These are phyloP conservation scores for Colletotrichum tabaci DNA, from an alignment of 2,329 filamentous ascomycete genomes.

Conservation along the genomic window DNA sequence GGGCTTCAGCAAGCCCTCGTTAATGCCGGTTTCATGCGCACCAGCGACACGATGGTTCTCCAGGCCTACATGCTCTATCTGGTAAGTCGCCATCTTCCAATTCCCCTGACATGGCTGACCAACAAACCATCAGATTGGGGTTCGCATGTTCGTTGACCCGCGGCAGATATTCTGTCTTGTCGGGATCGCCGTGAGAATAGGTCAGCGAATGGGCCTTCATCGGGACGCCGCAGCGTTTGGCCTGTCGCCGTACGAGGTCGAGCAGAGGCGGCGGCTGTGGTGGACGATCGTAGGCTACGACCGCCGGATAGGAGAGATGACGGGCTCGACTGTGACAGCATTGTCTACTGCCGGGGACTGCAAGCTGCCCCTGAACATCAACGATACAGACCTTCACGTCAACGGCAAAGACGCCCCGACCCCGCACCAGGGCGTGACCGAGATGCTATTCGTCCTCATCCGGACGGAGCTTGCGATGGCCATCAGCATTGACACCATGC, in stretches of 20 bases:
- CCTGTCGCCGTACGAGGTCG: conserved; percentile 73
- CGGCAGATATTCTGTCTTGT: conserved; percentile 73
- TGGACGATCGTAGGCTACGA: conserved; percentile 81
- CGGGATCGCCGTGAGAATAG: conserved; percentile 77
- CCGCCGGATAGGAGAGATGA: conserved; percentile 77
- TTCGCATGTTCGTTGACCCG: conserved; percentile 73
- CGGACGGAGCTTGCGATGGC: conserved; percentile 71
- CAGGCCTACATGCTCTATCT: conserved; percentile 79
- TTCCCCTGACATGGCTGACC: conserved; percentile 7
- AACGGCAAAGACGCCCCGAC: conserved; percentile 69
- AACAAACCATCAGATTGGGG: conserved; percentile 49
- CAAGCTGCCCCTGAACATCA: conserved; percentile 72
- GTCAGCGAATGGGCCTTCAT: conserved; percentile 78
- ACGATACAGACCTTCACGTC: conserved; percentile 71
- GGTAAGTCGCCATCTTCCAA: conserved; percentile 58
- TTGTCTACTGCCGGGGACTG: conserved; percentile 69
- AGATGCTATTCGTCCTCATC: conserved; percentile 73
- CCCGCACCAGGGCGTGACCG: conserved; percentile 66
- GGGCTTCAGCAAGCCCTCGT: conserved; percentile 76
- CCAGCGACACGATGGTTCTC: conserved; percentile 74
- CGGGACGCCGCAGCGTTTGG: conserved; percentile 69
- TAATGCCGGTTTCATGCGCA: conserved; percentile 77
- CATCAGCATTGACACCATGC: conserved; percentile 62
- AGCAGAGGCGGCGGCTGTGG: conserved; percentile 81
- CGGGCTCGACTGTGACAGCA: conserved; percentile 70